Base-by-base conservation (phyloP, 169 alveolate genomes). In the Plasmodium knowlesi region DNA sequence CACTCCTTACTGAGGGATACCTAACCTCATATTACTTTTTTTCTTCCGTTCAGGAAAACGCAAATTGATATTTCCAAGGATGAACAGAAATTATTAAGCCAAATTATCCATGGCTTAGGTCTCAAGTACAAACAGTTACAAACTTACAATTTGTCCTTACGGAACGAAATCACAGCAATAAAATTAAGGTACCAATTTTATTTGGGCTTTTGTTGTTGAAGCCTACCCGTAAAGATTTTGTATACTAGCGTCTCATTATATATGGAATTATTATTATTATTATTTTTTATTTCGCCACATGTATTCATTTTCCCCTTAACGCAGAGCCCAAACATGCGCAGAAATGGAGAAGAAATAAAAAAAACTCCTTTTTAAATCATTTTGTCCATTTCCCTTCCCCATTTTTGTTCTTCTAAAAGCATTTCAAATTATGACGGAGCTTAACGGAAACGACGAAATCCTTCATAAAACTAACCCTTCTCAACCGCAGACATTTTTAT, bases 81-180 rank as follows among this genome's bases (percentile, higher is more conserved):
- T 25, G 94, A 88, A 79, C 94, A 88, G 82, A 88, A 88, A 88
- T 14, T 88, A 67, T 79, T 88, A 88, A 88, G 94, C 78, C 83
- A 37, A 54, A 79, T 88, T 79, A 79, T 88, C 70, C 94, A 88
- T 32, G 72, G 73, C 30, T 80, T 88, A 67, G 94, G 94, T 14
- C 89, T 88, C 41, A 88, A 88, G 82, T 88, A 88, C 34, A 88
- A 88, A 88, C 94, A 88, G 50, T 28, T 88, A 72, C 94, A 88
- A 88, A 88, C 94, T 57, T 88, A 88, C 82, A 88, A 88, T 70
- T 85, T 88, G 81, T 88, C 83, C 73, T 88, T 88, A 39, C 80
- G 76, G 41, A 88, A 88, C 30, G 94, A 88, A 73, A 88, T 88
- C 30, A 88, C 83, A 32, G 94, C 89, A 88, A 88, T 88, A 34